Evolutionary conservation across 371 early-diverging fungal species (phyloP), one percentile per base, ranked within the genome.

Genomic region (Mucor racemosus): DNA sequence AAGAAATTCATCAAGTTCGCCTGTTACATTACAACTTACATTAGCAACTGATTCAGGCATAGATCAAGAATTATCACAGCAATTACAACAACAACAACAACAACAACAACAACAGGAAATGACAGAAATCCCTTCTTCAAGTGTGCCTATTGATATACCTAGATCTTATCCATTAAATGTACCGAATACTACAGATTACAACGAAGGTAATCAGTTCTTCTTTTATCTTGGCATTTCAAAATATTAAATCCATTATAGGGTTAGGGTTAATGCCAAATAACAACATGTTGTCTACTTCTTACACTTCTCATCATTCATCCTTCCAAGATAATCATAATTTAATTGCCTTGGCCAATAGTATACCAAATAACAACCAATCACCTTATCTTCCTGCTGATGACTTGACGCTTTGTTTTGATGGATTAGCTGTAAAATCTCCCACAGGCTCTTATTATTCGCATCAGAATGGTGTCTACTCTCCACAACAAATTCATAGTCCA

Each of bases 351-450:
- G 64, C 64, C 36, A 66, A 58, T 40, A 50, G 66, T 35, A 21
- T 66, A 36, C n/a, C 59, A 5, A 61, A 61, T 44, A 34, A 21
- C 26, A 44, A 35, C 31, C 40, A 34, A 40, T 68, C 50, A 9
- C 62, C 69, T n/a, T 60, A 41, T 44, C 13, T 42, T 19, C 57
- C 66, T 19, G 41, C 60, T 17, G 68, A 72, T 6, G 72, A 72
- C n/a, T 41, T 72, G 46, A 42, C 72, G 13, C 19, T 64, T 9
- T 62, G 58, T 35, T 72, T 72, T 44, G 72, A 72, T 34, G 61
- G 60, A n/a, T 44, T 72, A 14, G 72, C 63, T 41, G 72, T 72
- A 4, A 44, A 56, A 38, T 72, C 72, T 17, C 72, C 72, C 35
- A 58, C 64, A 7, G 60, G 60, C 7, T 71, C 71, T 5, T 59